Percentiles rank a stretch among this genome's conserved stretches.
Conservation (phyloP, 1,139 yeast genomes). For the Komagataea norvegica region DNA sequence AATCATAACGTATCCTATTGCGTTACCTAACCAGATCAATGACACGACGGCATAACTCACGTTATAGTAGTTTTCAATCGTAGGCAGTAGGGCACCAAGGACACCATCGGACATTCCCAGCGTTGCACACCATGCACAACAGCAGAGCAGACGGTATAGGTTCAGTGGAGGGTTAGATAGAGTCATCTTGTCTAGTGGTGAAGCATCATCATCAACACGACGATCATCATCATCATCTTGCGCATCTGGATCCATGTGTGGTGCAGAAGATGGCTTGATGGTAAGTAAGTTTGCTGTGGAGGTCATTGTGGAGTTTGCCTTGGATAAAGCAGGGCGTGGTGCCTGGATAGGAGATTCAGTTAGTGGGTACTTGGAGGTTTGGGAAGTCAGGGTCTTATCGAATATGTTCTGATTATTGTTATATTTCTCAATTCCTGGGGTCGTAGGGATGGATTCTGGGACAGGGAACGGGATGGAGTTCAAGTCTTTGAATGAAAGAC, state of each 20-base stretch:
- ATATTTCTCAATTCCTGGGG: conserved; percentile 2
- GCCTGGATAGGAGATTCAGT: not conserved
- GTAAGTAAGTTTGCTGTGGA: conserved; percentile 1
- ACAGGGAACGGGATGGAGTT: conserved; percentile 3
- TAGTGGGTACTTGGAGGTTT: not conserved
- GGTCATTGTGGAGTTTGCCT: not conserved
- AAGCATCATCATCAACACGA: not conserved
- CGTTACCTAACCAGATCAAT: conserved; percentile 41
- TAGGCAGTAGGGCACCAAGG: conserved; percentile 41
- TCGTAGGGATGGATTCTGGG: conserved; percentile 7
- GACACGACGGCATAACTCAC: conserved; percentile 42
- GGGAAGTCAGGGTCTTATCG: conserved; percentile 1
- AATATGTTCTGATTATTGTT: not conserved
- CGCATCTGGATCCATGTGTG: not conserved
- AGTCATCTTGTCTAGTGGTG: conserved; percentile 7
- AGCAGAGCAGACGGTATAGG: conserved; percentile 37
- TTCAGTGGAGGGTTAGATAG: conserved; percentile 40
- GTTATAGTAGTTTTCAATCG: conserved; percentile 36
- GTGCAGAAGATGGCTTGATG: not conserved
- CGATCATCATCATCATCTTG: not conserved
- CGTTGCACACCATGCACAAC: conserved; percentile 39
- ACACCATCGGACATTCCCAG: conserved; percentile 38
- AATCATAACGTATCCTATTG: conserved; percentile 37
- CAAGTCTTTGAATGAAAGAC: conserved; percentile 1
- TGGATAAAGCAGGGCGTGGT: conserved; percentile 4